Base-by-base conservation (phyloP, 2,329 filamentous ascomycete species). In the Biscogniauxia marginata region DNA sequence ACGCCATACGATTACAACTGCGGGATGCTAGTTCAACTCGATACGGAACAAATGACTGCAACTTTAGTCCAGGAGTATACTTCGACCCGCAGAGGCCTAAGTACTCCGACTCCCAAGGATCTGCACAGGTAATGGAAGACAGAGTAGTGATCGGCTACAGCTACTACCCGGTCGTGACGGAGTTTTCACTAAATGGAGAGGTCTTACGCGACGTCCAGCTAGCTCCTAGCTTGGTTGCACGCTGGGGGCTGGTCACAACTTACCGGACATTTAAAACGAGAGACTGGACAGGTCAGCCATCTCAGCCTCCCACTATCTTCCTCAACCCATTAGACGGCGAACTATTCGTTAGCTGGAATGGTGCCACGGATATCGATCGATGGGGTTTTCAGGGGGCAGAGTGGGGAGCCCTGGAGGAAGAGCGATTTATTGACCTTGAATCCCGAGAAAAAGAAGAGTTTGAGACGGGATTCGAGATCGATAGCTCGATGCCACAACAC, bases 61-160 rank as follows among this genome's bases (percentile, higher is more conserved):
- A 74, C 71, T 1, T 72, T 79, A 39, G 67, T 79, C 25, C 73
- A 74, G 49, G 74, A 74, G 16, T 80, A n/a, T n/a, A 77, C 66
- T 69, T 74, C 52, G 76, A 63, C 52, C 57, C 59, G 11, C 50
- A 52, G 13, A 52, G 58, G 45, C 59, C 57, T 51, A 23, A 50
- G 19, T 72, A 74, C 53, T 71, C 75, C 1, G 73, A 68, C 6
- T 63, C 56, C 1, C 79, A 82, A 57, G 79, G 79, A 1, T 79
- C 75, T 56, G 77, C 80, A 44, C 84, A 87, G 64, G 63, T 83
- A 11, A 48, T 65, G 48, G 53, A 57, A 30, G 78, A 78, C 44
- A 80, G 82, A 58, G 77, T 77, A 7, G 73, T 85, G 45, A 77
- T 86, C 34, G 80, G 82, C 58, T 86, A 83, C 81, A 83, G 84